A percentile compares a stretch with the other conserved stretches of the same genome.
Evolutionary conservation across 371 early-diverging fungal genomes (phyloP).

Genomic region (Mortierella sp.): DNA sequence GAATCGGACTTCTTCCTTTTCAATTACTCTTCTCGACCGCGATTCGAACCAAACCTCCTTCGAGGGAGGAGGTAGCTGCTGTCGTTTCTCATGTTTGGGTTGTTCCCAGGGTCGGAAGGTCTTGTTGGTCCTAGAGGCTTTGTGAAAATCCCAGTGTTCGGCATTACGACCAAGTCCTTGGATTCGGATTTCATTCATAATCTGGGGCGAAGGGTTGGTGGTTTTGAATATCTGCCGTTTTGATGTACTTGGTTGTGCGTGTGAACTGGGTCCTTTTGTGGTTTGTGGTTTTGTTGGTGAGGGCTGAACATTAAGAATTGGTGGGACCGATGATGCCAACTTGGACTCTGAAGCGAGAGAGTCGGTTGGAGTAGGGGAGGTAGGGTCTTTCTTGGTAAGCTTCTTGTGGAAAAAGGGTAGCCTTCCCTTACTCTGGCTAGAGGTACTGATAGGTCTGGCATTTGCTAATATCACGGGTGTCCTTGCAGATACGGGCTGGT

Average conservation of each 20-base stretch:
- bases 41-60: slow-evolving; percentile 48
- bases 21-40: slow-evolving; percentile 28
- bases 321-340: background rate
- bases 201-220: slow-evolving; percentile 30
- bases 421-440: slow-evolving; percentile 5
- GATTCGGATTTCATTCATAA: slow-evolving; percentile 46
- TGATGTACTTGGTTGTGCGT: slow-evolving; percentile 8
- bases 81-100: slow-evolving; percentile 19
- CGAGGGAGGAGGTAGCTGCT: slow-evolving; percentile 18
- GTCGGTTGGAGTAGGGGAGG: background rate
- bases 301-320: no score
- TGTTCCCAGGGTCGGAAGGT: slow-evolving; percentile 49
- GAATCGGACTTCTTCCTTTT: slow-evolving; percentile 55
- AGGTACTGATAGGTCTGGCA: slow-evolving; percentile 1
- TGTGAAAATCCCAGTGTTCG: slow-evolving; percentile 43
- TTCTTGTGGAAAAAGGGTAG: slow-evolving; percentile 46
- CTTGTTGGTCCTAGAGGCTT: slow-evolving; percentile 26
- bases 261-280: background rate
- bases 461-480: no score
- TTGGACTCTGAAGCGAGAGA: background rate
- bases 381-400: slow-evolving; percentile 16
- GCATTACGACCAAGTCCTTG: slow-evolving; percentile 44
- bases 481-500: no score
- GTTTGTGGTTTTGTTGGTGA: background rate
- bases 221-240: slow-evolving; percentile 43